Conservation (phyloP, 345 rosid genomes). For the Ceriops tagal region DNA sequence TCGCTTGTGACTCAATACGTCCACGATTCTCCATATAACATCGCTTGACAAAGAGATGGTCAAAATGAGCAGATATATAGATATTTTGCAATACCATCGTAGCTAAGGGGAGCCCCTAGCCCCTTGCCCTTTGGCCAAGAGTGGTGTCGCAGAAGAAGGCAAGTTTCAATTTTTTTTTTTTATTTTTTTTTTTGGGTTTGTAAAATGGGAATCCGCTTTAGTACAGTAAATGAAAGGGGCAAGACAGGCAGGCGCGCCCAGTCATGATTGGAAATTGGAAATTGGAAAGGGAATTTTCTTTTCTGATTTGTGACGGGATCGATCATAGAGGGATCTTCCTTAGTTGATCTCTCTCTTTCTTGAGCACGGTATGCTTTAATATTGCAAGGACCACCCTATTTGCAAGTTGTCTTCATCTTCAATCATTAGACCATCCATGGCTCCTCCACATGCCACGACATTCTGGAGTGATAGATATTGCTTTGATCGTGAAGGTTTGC, state of each 20-base stretch:
- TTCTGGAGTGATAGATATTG: constrained; percentile 2
- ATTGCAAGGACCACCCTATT: constrained; percentile 28
- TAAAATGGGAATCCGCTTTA: constrained; percentile 11
- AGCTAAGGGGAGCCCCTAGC: not conserved
- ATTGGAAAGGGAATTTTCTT: no score
- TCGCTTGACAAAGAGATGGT: no score
- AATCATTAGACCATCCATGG: constrained; percentile 31
- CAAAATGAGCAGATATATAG: no score
- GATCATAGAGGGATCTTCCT: not conserved
- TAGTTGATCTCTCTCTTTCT: not conserved
- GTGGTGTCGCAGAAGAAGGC: no score
- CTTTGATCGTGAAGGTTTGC: not conserved
- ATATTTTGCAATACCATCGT: no score
- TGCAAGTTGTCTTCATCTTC: constrained; percentile 30
- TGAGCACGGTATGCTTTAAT: not conserved
- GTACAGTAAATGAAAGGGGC: constrained; percentile 36
- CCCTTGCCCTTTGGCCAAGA: not conserved
- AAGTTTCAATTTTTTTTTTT: no score
- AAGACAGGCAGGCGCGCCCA: constrained; percentile 39
- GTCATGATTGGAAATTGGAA: no score
- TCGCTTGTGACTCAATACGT: no score
- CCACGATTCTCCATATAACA: no score
- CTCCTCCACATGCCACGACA: constrained; percentile 22
- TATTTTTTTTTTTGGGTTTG: no score
- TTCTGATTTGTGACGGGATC: no score